phyloP scores from a whole-genome alignment of 2,329 filamentous ascomycete species.

The Cytospora schulzeri region DNA sequence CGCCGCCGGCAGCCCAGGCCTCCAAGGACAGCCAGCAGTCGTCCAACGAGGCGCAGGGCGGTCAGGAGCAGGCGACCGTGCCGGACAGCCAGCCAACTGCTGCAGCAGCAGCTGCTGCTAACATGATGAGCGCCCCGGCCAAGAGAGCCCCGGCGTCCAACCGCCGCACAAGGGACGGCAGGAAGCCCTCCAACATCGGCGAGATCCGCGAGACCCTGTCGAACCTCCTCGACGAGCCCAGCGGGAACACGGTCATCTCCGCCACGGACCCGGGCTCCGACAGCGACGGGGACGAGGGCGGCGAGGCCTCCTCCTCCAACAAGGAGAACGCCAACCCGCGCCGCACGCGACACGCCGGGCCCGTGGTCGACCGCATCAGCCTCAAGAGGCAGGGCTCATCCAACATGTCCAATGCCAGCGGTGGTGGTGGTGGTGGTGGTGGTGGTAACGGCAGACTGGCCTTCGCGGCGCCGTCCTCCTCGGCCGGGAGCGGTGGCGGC shows the following conservation, averaged over 20 bases:
- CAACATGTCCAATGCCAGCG: constrained; percentile 32
- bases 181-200: constrained; percentile 72
- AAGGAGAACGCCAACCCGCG: constrained; percentile 54
- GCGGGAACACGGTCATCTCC: constrained; percentile 51
- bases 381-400: constrained; percentile 59
- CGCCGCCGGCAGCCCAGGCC: constrained; percentile 45
- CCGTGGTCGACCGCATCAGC: constrained; percentile 73
- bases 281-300: constrained; percentile 49
- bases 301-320: constrained; percentile 40
- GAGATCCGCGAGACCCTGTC: constrained; percentile 85
- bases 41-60: constrained; percentile 41
- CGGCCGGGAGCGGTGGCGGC: constrained; percentile 40
- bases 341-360: constrained; percentile 36
- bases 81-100: constrained; percentile 57
- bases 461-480: constrained; percentile 50
- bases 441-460: constrained; percentile 51
- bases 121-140: constrained; percentile 36
- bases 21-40: constrained; percentile 38
- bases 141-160: constrained; percentile 61
- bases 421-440: constrained; percentile 37
- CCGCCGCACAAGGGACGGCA: constrained; percentile 62
- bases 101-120: constrained; percentile 27
- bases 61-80: constrained; percentile 39
- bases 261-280: constrained; percentile 53
- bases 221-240: constrained; percentile 75